Percentiles rank a stretch among this genome's conserved stretches.
These are phyloP conservation scores for Colletotrichum sp. DNA, from an alignment of 2,329 filamentous ascomycete species.

Conservation along the genomic window DNA sequence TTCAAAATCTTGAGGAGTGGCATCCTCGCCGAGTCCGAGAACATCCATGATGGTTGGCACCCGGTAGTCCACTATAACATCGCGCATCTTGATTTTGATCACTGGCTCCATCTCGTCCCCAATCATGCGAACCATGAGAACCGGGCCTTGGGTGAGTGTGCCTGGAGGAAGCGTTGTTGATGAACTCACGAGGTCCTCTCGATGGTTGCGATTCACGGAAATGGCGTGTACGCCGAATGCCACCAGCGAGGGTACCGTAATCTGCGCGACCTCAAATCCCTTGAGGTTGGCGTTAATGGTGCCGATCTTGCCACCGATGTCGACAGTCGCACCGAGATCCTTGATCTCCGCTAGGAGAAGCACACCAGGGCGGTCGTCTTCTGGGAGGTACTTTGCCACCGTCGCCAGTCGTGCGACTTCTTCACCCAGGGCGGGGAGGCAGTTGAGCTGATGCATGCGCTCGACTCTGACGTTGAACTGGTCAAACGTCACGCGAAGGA, in stretches of 20 bases:
- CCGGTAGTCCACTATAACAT: conserved; percentile 86
- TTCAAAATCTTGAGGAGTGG: conserved; percentile 75
- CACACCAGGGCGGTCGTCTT: conserved; percentile 91
- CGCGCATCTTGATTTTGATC: conserved; percentile 85
- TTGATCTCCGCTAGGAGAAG: conserved; percentile 75
- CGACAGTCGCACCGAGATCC: conserved; percentile 63
- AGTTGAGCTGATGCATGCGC: conserved; percentile 68
- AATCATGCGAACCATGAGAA: conserved; percentile 88
- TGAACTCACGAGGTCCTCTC: conserved; percentile 74
- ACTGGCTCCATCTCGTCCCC: conserved; percentile 94
- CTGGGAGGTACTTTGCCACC: conserved; percentile 92
- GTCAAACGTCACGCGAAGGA: conserved; percentile 74
- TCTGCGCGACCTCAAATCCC: conserved; percentile 76
- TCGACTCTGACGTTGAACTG: conserved; percentile 66
- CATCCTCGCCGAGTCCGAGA: conserved; percentile 71
- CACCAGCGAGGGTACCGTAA: conserved; percentile 82
- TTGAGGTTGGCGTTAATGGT: conserved; percentile 60
- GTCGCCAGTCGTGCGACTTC: conserved; percentile 84
- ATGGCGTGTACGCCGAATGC: conserved; percentile 76
- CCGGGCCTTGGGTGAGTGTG: conserved; percentile 39
- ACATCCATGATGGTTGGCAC: conserved; percentile 84
- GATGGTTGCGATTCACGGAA: conserved; percentile 65
- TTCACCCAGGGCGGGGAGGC: conserved; percentile 73
- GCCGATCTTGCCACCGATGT: conserved; percentile 74
- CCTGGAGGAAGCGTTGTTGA: conserved; percentile 20